Base-by-base conservation (phyloP, 352 stramenopile species). In the Pythium sukuiense region DNA sequence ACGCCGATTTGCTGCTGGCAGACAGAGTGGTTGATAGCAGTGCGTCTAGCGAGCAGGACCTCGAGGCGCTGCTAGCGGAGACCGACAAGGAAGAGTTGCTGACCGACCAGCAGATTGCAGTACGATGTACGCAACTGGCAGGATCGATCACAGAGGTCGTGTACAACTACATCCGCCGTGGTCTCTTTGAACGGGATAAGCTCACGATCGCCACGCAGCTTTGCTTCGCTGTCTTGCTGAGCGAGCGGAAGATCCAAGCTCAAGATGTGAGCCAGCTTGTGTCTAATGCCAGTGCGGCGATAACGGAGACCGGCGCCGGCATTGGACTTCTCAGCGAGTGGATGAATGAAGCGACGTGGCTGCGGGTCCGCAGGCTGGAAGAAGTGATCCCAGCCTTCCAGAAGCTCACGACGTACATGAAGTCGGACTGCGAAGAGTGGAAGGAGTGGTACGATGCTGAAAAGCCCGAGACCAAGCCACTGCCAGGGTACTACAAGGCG, bases 381-480 rank as follows among this genome's bases (percentile, higher is more conserved):
- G 83, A 90, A 48, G 76, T 62, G 27, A 81, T 98, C 48, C 71
- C 87, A 20, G 80, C 77, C 30, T 95, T 99, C 53, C 79, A 96
- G 60, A 97, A 95, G 55, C 80, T 99, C 29, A 93, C 92, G 4
- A 95, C 97, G 45, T 88, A 84, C 37, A 98, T 99, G 88, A 95
- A 98, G 41, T 89, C 82, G 2, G 96, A 99, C 61, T 89, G 86
- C 11, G 97, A 99, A 55, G 96, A 99, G 55, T 99, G 97, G 96
- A 81, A 83, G 52, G 80, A 91, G 58, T 99, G 94, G 93, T 99
- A 93, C 70, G 90, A 98, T 39, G 69, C 86, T 9, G 93, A 98
- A 53, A 91, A 92, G 24, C 93, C 94, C 0, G 97, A 99, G 76
- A 67, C 75, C 18, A 80, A 81, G 20, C 76, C 91, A 26, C 79